Percentiles rank a stretch among this genome's conserved stretches.
phyloP scores from a whole-genome alignment of 2,329 filamentous ascomycete genomes.

The Talaromyces sp. region DNA sequence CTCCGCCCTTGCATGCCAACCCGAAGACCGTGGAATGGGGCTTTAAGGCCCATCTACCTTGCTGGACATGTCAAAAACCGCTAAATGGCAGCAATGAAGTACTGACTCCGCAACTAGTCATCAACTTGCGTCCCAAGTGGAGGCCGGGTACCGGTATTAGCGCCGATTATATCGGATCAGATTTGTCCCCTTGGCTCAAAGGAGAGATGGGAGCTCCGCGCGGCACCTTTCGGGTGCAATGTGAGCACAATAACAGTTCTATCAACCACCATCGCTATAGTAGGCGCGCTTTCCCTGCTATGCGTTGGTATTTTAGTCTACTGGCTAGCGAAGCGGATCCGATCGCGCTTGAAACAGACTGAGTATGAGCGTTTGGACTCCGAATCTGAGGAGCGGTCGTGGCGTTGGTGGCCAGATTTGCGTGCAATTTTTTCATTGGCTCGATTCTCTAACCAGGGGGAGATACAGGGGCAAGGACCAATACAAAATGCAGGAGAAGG shows the following conservation, averaged over 20 bases:
- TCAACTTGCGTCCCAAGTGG: slow-evolving; percentile 45
- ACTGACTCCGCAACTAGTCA: slow-evolving; percentile 29
- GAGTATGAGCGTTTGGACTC: slow-evolving; percentile 11
- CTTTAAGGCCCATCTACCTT: neutral
- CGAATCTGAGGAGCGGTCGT: neutral
- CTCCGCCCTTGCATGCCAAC: slow-evolving; percentile 8
- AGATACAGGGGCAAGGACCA: slow-evolving; percentile 1
- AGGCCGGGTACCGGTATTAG: slow-evolving; percentile 39
- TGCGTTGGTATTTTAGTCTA: slow-evolving; percentile 20
- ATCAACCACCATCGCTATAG: slow-evolving; percentile 35
- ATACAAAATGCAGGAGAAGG: slow-evolving; percentile 6
- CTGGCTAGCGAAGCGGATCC: slow-evolving; percentile 17
- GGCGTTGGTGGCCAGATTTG: neutral
- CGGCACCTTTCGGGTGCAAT: slow-evolving; percentile 42
- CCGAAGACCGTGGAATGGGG: slow-evolving; percentile 5
- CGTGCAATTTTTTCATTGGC: neutral
- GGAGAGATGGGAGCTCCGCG: slow-evolving; percentile 48
- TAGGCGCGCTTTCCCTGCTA: slow-evolving; percentile 31
- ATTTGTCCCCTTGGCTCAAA: slow-evolving; percentile 45
- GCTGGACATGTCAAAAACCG: slow-evolving; percentile 1
- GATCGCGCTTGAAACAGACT: slow-evolving; percentile 13
- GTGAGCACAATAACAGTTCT: slow-evolving; percentile 46
- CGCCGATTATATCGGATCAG: slow-evolving; percentile 36
- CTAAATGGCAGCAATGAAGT: no score
- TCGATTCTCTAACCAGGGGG: neutral